Conservation (phyloP, 1,284 basidiomycete species). For the Trichosporon ovoides region DNA sequence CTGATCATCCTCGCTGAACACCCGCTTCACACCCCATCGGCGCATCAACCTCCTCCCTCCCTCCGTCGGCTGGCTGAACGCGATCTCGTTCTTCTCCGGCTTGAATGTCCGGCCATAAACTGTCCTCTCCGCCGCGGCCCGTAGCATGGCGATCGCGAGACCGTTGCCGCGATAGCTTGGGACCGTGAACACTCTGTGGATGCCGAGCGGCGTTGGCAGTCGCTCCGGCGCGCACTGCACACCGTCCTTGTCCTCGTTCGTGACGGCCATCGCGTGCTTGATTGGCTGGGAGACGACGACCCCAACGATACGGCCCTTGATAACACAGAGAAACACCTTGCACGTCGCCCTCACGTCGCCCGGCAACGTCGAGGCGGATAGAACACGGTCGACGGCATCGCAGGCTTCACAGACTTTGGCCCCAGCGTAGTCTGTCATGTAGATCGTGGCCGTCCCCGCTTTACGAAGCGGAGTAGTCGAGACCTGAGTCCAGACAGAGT, state of each 20-base stretch:
- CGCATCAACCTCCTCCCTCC: slow-evolving; percentile 48
- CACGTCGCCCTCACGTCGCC: slow-evolving; percentile 37
- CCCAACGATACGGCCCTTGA: slow-evolving; percentile 37
- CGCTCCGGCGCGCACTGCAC: neutral
- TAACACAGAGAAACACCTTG: slow-evolving; percentile 46
- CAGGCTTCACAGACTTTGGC: slow-evolving; percentile 35
- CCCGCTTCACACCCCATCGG: slow-evolving; percentile 44
- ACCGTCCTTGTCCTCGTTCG: slow-evolving; percentile 23
- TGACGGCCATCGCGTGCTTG: slow-evolving; percentile 45
- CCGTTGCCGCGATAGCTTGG: slow-evolving; percentile 42
- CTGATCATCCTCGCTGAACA: slow-evolving; percentile 48
- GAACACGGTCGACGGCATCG: slow-evolving; percentile 46
- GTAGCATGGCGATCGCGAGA: slow-evolving; percentile 41
- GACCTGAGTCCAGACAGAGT: neutral
- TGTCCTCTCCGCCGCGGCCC: slow-evolving; percentile 39
- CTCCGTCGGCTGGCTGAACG: slow-evolving; percentile 52
- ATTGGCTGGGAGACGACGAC: slow-evolving; percentile 49
- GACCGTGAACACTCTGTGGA: slow-evolving; percentile 51
- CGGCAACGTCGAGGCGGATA: slow-evolving; percentile 46
- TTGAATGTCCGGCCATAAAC: slow-evolving; percentile 49
- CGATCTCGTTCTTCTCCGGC: slow-evolving; percentile 38
- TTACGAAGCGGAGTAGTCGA: neutral
- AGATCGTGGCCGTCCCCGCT: neutral
- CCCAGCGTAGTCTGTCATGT: neutral
- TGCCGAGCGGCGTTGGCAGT: slow-evolving; percentile 47